phyloP scores from a whole-genome alignment of 208 protist genomes.

The Crithidia brevicula region DNA sequence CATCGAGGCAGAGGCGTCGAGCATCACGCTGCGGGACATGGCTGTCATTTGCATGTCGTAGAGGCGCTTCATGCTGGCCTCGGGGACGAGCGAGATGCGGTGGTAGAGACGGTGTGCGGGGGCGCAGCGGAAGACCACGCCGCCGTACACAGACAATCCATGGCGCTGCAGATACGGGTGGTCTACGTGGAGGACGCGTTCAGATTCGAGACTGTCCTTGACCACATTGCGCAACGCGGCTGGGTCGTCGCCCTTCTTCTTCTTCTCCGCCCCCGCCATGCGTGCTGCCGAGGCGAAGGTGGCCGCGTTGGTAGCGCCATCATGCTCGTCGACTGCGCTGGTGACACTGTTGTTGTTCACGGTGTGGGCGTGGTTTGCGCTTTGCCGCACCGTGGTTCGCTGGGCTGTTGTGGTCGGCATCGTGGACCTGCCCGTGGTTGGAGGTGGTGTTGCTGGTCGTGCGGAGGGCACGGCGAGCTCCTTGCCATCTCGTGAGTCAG shows the following conservation, averaged over 20 bases:
- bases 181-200: conserved; percentile 35
- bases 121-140: conserved; percentile 54
- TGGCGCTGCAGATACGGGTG: conserved; percentile 51
- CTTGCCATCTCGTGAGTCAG: not conserved
- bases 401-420: not conserved
- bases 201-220: conserved; percentile 37
- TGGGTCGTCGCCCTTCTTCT: conserved; percentile 1
- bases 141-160: conserved; percentile 48
- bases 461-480: not conserved
- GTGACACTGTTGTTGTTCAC: conserved; percentile 5
- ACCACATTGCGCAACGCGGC: conserved; percentile 32
- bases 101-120: conserved; percentile 56
- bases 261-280: not conserved
- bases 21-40: conserved; percentile 5
- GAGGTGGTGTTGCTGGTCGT: not conserved
- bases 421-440: not conserved
- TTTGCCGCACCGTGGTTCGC: conserved; percentile 7
- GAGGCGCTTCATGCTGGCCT: conserved; percentile 18
- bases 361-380: not conserved
- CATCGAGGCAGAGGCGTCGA: not conserved
- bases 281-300: not conserved
- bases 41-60: conserved; percentile 14
- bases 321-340: not conserved
- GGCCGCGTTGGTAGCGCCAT: conserved; percentile 1
- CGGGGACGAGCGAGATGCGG: conserved; percentile 38